Base-by-base conservation (phyloP, 768 basidiomycete species). In the Rhodotorula toruloides region DNA sequence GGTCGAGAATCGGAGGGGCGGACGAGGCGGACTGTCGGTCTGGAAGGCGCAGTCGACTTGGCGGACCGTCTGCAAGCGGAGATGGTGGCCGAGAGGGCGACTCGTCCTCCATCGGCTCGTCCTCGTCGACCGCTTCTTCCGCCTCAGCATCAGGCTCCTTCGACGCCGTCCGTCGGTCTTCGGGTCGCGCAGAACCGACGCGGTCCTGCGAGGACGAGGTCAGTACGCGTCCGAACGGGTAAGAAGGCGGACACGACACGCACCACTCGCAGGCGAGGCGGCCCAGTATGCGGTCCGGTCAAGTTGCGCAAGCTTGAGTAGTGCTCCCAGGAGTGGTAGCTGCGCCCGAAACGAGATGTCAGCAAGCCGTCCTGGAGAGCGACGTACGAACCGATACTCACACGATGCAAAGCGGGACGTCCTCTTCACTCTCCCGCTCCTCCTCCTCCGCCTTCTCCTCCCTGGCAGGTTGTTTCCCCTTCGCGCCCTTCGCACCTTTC, bases 261-360 rank as follows among this genome's bases (percentile, higher is more conserved):
- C 39, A 66, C 65, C 31, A 65, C 61, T 21, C 58, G 54, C 17
- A 75, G 65, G 3, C 64, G 39, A 3, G 74, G 74, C 0, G 69
- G 80, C 13, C 90, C 91, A 0, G 84, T 79, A 75, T 91, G 90
- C 0, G 91, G 91, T 3, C 91, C 91, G 22, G 81, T 81, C 58
- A 91, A 79, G 76, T 90, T 92, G 52, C 91, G 87, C 64, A 94
- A 89, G n/a, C 87, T 89, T 19, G 89, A 91, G 74, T 92, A 94
- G 76, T 94, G 91, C 74, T 94, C 91, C 89, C 89, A 92, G 16
- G 62, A 55, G 50, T 65, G 68, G 42, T 68, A 66, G 25, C 64
- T 65, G 50, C 16, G 43, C 22, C n/a, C 4, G 4, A 4, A 42
- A 10, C 2, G 4, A 16, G 16, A 32, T 7, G 31, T 40, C 4